Evolutionary conservation across 371 early-diverging fungal species (phyloP), one percentile per base, ranked within the genome.

Genomic region (Haplosporangium sp.): DNA sequence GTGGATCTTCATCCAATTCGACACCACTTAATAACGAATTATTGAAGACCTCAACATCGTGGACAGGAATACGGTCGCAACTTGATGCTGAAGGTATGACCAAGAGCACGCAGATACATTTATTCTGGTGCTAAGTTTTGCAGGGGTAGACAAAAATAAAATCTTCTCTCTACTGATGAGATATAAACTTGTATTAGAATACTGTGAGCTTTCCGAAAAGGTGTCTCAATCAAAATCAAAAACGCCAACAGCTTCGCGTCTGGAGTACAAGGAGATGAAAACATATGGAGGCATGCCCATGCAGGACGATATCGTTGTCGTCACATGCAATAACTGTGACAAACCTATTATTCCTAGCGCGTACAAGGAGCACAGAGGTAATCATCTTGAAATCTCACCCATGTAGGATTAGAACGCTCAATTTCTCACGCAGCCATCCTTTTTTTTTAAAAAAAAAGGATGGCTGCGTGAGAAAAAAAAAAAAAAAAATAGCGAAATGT

Each of bases 301-400:
- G 74, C 48, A 71, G 39, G 81, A 79, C 50, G 81, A 79, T 7
- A 35, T 79, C 17, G 74, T 74, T 10, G 71, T 79, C 11, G 68
- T 79, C 10, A 79, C 74, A 1, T 79, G 81, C 47, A 53, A 44
- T 15, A 63, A 47, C 47, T 79, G 81, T 48, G 61, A 74, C 17
- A 79, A 79, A 52, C 81, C 81, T 4, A 71, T 79, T 64, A 74
- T 79, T 19, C 81, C 81, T 6, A 79, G 81, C 40, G 81, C 81
- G 3, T 71, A 63, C 58, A 74, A 74, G 61, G 74, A 79, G 19
- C 81, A 79, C 68, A 61, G 74, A 74, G 35, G 81, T 79, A 71
- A 48, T 44, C 52, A 45, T 37, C 17, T 13, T 37, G 13, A 7
- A 53, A 53, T 5, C 38, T 56, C 37, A 44, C 19, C 6, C 4